phyloP scores from a whole-genome alignment of 495 filamentous ascomycete species.

The Penicillium tannophilum region DNA sequence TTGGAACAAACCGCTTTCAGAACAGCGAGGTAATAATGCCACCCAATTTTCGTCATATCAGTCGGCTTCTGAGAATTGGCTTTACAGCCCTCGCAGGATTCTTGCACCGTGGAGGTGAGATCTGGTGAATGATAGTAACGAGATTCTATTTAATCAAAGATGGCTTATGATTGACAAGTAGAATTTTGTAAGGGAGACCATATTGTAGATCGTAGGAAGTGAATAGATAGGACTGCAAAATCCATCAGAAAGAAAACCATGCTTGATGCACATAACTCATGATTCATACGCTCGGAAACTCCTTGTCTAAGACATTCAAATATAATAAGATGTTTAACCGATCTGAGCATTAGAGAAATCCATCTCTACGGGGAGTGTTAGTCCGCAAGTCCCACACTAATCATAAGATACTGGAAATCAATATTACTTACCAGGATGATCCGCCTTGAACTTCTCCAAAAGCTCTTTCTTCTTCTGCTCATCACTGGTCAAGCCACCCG shows the following conservation, averaged over 20 bases:
- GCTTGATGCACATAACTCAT: conserved; percentile 21
- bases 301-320: background rate
- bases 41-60: no score
- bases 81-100: no score
- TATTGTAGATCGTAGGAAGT: background rate
- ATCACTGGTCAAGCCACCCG: conserved; percentile 82
- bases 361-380: conserved; percentile 43
- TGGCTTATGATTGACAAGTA: no score
- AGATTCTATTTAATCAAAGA: no score
- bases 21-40: no score
- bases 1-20: no score
- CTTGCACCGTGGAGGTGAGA: no score
- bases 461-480: conserved; percentile 93
- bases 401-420: no score
- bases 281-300: conserved; percentile 26
- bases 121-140: no score
- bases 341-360: conserved; percentile 53
- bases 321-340: conserved; percentile 18
- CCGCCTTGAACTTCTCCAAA: conserved; percentile 84
- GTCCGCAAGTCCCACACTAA: conserved; percentile 1
- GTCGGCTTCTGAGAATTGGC: no score
- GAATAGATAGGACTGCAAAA: background rate
- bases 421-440: conserved; percentile 77
- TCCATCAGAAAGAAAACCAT: background rate
- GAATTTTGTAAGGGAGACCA: background rate